These are phyloP conservation scores for Akebia trifoliata DNA, from an alignment of 164 flowering plant genomes.

Conservation along the genomic window DNA sequence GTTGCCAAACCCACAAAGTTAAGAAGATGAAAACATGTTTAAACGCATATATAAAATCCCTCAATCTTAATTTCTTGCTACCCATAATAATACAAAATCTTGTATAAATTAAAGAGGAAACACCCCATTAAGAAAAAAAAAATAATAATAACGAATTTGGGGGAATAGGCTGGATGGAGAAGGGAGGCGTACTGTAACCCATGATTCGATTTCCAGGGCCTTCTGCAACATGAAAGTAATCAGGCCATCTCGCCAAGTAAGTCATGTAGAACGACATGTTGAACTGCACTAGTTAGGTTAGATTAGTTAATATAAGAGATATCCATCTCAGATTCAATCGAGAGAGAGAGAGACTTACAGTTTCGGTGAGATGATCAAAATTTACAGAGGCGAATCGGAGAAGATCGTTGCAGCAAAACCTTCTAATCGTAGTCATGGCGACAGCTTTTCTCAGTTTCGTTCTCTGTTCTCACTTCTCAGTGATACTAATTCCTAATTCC, in stretches of 20 bases:
- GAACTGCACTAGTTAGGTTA: conserved; percentile 58
- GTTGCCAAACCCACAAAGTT: too few relatives aligned
- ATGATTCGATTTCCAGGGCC: conserved; percentile 76
- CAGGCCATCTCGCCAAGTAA: conserved; percentile 93
- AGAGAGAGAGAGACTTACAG: conserved; percentile 35
- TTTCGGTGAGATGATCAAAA: conserved; percentile 84
- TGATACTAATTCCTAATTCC: too few relatives aligned
- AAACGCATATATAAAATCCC: too few relatives aligned
- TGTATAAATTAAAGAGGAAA: too few relatives aligned
- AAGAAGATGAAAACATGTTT: too few relatives aligned
- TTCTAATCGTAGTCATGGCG: conserved; percentile 73
- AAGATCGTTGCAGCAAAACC: conserved; percentile 91
- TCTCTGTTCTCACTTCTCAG: conserved; percentile 9
- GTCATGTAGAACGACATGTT: conserved; percentile 99
- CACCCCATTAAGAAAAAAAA: too few relatives aligned
- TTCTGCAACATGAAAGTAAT: conserved; percentile 88
- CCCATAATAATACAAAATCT: too few relatives aligned
- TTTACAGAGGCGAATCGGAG: conserved; percentile 81
- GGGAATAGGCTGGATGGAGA: background rate
- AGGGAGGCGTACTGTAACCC: conserved; percentile 70
- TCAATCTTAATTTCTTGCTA: too few relatives aligned
- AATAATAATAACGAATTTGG: background rate
- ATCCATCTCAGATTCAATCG: background rate
- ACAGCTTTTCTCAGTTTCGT: conserved; percentile 6
- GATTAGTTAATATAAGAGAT: background rate